Evolutionary conservation across 768 basidiomycete genomes (phyloP).

Genomic region (Amanita subjunquillea): DNA sequence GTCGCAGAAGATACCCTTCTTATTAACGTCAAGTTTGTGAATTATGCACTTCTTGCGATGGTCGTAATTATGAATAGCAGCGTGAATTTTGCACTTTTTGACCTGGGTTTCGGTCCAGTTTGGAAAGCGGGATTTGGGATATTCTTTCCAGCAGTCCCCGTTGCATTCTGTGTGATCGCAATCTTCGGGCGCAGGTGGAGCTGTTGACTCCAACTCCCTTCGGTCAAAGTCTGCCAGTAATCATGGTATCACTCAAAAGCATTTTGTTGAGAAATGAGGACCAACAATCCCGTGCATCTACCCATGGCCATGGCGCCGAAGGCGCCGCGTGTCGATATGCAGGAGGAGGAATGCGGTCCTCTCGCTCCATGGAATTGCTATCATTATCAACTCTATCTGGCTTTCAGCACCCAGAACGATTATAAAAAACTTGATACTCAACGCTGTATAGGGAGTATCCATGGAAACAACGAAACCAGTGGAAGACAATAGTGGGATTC

Average conservation of each 20-base stretch:
- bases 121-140: slow-evolving; percentile 39
- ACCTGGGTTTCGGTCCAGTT: slow-evolving; percentile 46
- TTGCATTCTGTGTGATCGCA: slow-evolving; percentile 27
- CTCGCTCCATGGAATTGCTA: neutral
- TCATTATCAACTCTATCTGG: neutral
- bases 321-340: slow-evolving; percentile 35
- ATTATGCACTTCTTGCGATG: slow-evolving; percentile 17
- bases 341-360: slow-evolving; percentile 17
- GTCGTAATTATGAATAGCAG: slow-evolving; percentile 23
- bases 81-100: slow-evolving; percentile 26
- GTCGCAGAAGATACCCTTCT: slow-evolving; percentile 22
- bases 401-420: neutral
- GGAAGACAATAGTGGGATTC: too few relatives aligned
- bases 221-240: slow-evolving; percentile 16
- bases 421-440: neutral
- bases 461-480: neutral
- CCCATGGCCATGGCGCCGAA: slow-evolving; percentile 38
- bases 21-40: slow-evolving; percentile 31
- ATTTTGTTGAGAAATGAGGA: neutral
- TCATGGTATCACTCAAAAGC: neutral
- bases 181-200: slow-evolving; percentile 23
- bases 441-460: neutral
- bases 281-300: slow-evolving; percentile 28
- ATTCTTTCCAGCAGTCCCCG: slow-evolving; percentile 26
- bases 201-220: slow-evolving; percentile 21